Evolutionary conservation across 768 basidiomycete species (phyloP).

Genomic region (Peribolospora baueri): DNA sequence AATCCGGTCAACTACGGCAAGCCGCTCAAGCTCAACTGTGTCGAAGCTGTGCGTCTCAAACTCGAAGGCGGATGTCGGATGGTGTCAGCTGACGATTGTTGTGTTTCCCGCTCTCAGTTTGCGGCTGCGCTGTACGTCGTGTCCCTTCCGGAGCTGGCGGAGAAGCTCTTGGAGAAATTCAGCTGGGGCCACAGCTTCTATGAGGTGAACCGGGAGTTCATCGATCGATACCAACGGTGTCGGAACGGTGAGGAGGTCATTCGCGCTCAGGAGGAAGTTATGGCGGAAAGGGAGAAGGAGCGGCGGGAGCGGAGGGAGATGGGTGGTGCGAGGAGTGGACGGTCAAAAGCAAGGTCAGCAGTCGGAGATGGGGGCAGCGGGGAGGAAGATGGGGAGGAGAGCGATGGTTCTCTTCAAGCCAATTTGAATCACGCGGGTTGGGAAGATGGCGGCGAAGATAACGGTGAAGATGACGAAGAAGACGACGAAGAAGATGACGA

Average conservation of each 20-base stretch:
- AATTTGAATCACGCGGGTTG: slow-evolving; percentile 12
- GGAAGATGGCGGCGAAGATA: slow-evolving; percentile 12
- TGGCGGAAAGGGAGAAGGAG: slow-evolving; percentile 22
- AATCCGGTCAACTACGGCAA: slow-evolving; percentile 97
- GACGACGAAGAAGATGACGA: neutral
- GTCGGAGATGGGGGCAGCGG: slow-evolving; percentile 1
- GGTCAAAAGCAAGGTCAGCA: no score
- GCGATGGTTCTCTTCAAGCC: slow-evolving; percentile 10
- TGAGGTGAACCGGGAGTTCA: slow-evolving; percentile 54
- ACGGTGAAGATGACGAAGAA: slow-evolving; percentile 1
- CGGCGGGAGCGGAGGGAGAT: slow-evolving; percentile 1
- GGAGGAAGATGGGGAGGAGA: slow-evolving; percentile 5
- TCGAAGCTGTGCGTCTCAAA: slow-evolving; percentile 32
- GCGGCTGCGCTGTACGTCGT: slow-evolving; percentile 90
- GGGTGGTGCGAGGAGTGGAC: neutral
- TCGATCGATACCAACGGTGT: slow-evolving; percentile 58
- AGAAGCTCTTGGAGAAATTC: slow-evolving; percentile 51
- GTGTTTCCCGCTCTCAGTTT: slow-evolving; percentile 18
- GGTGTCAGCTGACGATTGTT: neutral
- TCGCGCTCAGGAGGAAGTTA: slow-evolving; percentile 29
- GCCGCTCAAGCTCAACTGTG: slow-evolving; percentile 87
- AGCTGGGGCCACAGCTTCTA: slow-evolving; percentile 80
- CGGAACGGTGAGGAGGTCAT: slow-evolving; percentile 34
- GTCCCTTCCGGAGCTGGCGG: slow-evolving; percentile 58
- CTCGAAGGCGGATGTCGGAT: no score